These are phyloP conservation scores for Wallacemonas collosoma DNA, from an alignment of 208 protist genomes.

Conservation along the genomic window DNA sequence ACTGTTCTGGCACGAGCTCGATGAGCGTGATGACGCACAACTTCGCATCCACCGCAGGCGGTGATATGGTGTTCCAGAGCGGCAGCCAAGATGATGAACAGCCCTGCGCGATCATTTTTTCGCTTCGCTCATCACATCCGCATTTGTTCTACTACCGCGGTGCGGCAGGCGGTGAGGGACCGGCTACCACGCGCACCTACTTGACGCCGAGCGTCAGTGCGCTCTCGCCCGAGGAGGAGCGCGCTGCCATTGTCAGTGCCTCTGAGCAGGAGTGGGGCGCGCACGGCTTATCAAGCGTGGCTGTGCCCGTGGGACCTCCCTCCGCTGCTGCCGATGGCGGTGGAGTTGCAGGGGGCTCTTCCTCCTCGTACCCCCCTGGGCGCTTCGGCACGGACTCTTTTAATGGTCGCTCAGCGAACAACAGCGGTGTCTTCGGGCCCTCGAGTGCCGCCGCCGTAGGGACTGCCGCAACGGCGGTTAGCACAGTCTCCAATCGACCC, in stretches of 20 bases:
- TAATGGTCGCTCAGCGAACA: background rate
- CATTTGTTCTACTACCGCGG: constrained; percentile 48
- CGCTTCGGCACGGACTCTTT: background rate
- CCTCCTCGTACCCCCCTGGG: background rate
- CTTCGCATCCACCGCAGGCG: background rate
- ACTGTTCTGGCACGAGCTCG: constrained; percentile 22
- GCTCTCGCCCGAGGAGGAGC: background rate
- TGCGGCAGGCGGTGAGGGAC: background rate
- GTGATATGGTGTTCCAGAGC: background rate
- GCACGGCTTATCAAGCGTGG: constrained; percentile 17
- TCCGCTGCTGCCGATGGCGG: background rate
- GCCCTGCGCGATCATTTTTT: constrained; percentile 61
- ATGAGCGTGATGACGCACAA: no score
- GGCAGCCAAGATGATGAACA: constrained; percentile 24
- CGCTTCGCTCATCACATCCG: constrained; percentile 67
- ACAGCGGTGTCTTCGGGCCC: constrained; percentile 3
- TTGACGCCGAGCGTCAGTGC: constrained; percentile 2
- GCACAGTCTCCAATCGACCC: constrained; percentile 11
- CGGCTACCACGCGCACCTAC: constrained; percentile 5
- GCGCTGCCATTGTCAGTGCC: constrained; percentile 19
- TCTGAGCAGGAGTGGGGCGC: constrained; percentile 28
- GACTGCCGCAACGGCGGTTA: background rate
- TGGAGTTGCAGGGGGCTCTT: background rate
- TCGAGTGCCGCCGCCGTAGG: background rate
- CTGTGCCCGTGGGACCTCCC: background rate